These are phyloP conservation scores for Arachis stenosperma DNA, from an alignment of 306 rosid species.

Conservation along the genomic window DNA sequence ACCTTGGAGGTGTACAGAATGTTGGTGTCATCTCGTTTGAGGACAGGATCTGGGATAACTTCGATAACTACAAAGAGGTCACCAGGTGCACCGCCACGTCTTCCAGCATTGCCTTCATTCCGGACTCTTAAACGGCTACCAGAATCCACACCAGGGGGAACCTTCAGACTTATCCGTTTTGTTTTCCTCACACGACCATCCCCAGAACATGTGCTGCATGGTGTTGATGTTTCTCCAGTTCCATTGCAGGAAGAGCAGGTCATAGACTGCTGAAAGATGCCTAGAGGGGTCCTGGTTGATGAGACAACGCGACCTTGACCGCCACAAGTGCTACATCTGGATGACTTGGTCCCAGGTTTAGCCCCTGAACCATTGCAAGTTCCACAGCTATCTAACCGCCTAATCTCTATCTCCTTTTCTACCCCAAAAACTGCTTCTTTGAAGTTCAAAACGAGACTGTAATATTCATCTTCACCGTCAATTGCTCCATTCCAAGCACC, in stretches of 20 bases:
- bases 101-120: slow-evolving; percentile 95
- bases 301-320: slow-evolving; percentile 97
- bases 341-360: slow-evolving; percentile 88
- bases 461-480: slow-evolving; percentile 72
- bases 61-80: slow-evolving; percentile 93
- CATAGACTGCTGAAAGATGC: slow-evolving; percentile 99
- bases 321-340: slow-evolving; percentile 86
- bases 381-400: slow-evolving; percentile 86
- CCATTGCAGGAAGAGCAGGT: slow-evolving; percentile 95
- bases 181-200: slow-evolving; percentile 92
- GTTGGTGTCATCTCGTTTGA: slow-evolving; percentile 93
- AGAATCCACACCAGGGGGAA: slow-evolving; percentile 96
- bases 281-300: slow-evolving; percentile 90
- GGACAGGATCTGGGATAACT: slow-evolving; percentile 86
- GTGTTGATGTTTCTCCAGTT: slow-evolving; percentile 82
- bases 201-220: slow-evolving; percentile 94
- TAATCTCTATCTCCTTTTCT: slow-evolving; percentile 90
- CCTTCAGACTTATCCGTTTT: slow-evolving; percentile 89
- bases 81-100: slow-evolving; percentile 86
- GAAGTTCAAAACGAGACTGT: slow-evolving; percentile 81
- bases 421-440: slow-evolving; percentile 97
- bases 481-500: slow-evolving; percentile 51
- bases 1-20: slow-evolving; percentile 84
- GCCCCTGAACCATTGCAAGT: slow-evolving; percentile 96
- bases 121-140: slow-evolving; percentile 97